These are phyloP conservation scores for Bruguiera gymnorhiza DNA, from an alignment of 345 rosid genomes.

Conservation along the genomic window DNA sequence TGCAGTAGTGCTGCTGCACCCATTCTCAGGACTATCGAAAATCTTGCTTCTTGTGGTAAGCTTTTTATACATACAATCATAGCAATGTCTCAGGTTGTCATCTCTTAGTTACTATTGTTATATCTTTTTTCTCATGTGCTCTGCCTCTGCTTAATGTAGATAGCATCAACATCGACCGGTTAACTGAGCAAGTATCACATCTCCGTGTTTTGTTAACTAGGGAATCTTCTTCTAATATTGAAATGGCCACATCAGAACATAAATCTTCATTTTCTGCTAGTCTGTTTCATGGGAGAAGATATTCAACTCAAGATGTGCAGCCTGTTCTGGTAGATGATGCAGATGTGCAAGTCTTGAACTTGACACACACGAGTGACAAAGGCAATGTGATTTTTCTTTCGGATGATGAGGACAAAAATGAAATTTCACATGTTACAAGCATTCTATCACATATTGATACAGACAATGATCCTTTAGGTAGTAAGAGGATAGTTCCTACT, in stretches of 20 bases:
- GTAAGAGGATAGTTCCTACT: conserved; percentile 27
- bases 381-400: conserved; percentile 41
- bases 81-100: conserved; percentile 13
- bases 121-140: conserved; percentile 1
- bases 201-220: conserved; percentile 53
- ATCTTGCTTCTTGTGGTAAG: conserved; percentile 66
- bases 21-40: conserved; percentile 48
- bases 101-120: conserved; percentile 3
- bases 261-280: conserved; percentile 22
- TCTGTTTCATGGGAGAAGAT: conserved; percentile 20
- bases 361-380: conserved; percentile 23
- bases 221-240: conserved; percentile 30
- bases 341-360: conserved; percentile 35
- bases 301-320: conserved; percentile 27
- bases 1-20: conserved; percentile 37
- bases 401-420: conserved; percentile 55
- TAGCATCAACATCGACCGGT: conserved; percentile 49
- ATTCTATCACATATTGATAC: conserved; percentile 29
- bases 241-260: conserved; percentile 22
- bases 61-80: conserved; percentile 5
- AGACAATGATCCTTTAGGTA: conserved; percentile 29
- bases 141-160: conserved; percentile 43
- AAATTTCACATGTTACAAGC: conserved; percentile 29
- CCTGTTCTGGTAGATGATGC: conserved; percentile 31
- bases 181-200: conserved; percentile 56